A percentile compares a stretch with the other conserved stretches of the same genome.
phyloP scores from a whole-genome alignment of 78 protist species.

The Creolimax fragrantissima region DNA sequence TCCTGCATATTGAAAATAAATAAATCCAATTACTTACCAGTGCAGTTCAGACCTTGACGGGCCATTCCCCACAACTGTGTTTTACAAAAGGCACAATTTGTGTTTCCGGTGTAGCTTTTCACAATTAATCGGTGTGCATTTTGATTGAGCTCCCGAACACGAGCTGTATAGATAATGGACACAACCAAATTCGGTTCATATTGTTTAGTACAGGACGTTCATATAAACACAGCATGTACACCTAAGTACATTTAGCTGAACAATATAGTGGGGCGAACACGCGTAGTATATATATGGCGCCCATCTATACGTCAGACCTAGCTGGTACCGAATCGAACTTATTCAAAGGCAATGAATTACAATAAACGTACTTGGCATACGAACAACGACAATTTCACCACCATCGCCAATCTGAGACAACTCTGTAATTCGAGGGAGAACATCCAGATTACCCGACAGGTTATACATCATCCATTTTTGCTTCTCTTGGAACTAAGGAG shows the following conservation, averaged over 20 bases:
- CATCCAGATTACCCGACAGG: neutral
- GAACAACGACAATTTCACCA: neutral
- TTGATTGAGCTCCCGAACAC: neutral
- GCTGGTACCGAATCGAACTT: no score
- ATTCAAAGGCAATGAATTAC: no score
- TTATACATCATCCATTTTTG: neutral
- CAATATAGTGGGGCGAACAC: no score
- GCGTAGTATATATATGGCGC: no score
- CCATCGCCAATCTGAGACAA: neutral
- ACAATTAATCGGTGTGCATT: neutral
- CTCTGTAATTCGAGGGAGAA: neutral
- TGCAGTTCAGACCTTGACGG: neutral
- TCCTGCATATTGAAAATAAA: no score
- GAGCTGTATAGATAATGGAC: neutral
- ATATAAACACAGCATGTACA: no score
- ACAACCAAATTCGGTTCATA: no score
- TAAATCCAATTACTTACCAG: neutral
- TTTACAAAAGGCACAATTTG: neutral
- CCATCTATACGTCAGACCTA: no score
- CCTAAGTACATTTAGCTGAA: no score
- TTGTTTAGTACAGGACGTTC: no score
- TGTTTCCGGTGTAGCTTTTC: neutral
- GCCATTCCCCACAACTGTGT: neutral
- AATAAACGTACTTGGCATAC: neutral
- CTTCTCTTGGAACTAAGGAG: neutral